phyloP scores from a whole-genome alignment of 768 basidiomycete genomes.

The Cyathus striatus region DNA sequence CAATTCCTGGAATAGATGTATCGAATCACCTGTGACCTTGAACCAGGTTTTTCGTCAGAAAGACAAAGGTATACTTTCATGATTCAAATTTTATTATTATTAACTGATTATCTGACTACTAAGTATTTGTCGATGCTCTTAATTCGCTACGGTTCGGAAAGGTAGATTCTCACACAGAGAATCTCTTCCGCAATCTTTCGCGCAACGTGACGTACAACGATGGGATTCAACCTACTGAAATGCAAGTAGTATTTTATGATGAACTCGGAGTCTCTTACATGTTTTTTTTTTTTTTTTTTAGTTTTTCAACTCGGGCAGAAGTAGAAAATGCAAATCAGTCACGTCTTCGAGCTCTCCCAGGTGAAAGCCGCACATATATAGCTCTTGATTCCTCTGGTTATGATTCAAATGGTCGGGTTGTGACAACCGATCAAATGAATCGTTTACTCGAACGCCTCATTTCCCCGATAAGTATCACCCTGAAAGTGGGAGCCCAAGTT shows the following conservation, averaged over 20 bases:
- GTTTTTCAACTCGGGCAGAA: conserved; percentile 66
- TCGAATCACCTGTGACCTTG: conserved; percentile 50
- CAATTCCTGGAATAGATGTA: conserved; percentile 60
- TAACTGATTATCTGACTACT: neutral
- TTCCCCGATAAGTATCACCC: conserved; percentile 36
- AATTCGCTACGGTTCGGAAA: conserved; percentile 82
- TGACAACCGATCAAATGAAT: conserved; percentile 32
- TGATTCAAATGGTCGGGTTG: conserved; percentile 34
- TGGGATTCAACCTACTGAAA: conserved; percentile 75
- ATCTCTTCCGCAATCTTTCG: conserved; percentile 50
- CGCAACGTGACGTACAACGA: conserved; percentile 61
- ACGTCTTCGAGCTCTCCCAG: conserved; percentile 41
- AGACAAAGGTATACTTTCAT: conserved; percentile 50
- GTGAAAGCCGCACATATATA: conserved; percentile 29
- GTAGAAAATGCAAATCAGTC: conserved; percentile 65
- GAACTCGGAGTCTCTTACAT: neutral
- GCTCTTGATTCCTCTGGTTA: conserved; percentile 41
- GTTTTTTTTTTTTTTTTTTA: conserved; percentile 13
- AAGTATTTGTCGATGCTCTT: conserved; percentile 78
- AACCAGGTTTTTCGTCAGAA: conserved; percentile 85
- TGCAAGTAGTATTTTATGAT: conserved; percentile 39
- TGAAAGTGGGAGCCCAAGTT: conserved; percentile 79
- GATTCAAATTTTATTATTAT: conserved; percentile 1
- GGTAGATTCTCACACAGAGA: conserved; percentile 36
- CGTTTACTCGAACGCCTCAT: conserved; percentile 57